These are phyloP conservation scores for Neurospora sp. DNA, from an alignment of 495 filamentous ascomycete genomes.

Conservation along the genomic window DNA sequence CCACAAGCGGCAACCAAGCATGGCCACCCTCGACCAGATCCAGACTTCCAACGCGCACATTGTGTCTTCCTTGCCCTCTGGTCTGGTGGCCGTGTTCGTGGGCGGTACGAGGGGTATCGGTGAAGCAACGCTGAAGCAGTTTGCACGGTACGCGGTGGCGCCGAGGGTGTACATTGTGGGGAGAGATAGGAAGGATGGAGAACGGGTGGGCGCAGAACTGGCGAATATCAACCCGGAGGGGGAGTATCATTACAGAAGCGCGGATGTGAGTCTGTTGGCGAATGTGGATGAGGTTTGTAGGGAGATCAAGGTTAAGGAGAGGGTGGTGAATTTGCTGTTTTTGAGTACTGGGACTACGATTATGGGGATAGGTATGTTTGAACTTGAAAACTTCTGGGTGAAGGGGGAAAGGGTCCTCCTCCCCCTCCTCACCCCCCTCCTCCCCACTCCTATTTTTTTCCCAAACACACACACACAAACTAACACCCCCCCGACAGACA, in stretches of 20 bases:
- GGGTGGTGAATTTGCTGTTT: constrained; percentile 53
- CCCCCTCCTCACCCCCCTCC: background rate
- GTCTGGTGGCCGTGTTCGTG: constrained; percentile 47
- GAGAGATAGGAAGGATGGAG: constrained; percentile 33
- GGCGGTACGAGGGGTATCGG: constrained; percentile 60
- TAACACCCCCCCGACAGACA: constrained; percentile 29
- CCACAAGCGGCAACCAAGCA: constrained; percentile 12
- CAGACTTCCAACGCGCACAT: constrained; percentile 32
- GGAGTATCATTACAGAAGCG: constrained; percentile 41
- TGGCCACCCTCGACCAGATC: constrained; percentile 29
- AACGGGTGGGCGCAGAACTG: constrained; percentile 36
- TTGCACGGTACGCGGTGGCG: constrained; percentile 39
- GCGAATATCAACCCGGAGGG: constrained; percentile 40
- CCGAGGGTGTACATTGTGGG: constrained; percentile 35
- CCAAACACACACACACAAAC: background rate
- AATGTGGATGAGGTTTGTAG: constrained; percentile 52
- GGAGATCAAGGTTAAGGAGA: constrained; percentile 45
- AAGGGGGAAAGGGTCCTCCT: too few relatives aligned
- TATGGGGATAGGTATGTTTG: constrained; percentile 10
- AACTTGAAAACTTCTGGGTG: too few relatives aligned
- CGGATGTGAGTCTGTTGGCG: constrained; percentile 47
- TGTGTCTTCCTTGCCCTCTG: constrained; percentile 23
- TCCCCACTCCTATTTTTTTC: too few relatives aligned
- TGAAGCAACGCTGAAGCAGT: constrained; percentile 45
- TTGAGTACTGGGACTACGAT: constrained; percentile 39